These are phyloP conservation scores for Lithocarpus polystachyus DNA, from an alignment of 306 rosid genomes.

Conservation along the genomic window DNA sequence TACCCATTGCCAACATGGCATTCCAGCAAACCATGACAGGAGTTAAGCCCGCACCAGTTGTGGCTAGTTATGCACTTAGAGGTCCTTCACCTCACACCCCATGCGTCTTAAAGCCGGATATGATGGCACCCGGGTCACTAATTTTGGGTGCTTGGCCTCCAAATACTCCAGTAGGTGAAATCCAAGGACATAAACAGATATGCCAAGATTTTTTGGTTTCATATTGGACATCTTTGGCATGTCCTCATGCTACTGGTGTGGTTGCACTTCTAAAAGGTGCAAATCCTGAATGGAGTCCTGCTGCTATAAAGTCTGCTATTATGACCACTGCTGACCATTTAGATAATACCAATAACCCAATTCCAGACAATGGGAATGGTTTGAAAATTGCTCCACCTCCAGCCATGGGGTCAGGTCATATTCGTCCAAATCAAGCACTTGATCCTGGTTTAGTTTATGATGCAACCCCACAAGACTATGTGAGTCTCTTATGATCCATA, in stretches of 20 bases:
- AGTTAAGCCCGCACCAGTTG: constrained; percentile 44
- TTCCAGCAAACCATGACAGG: constrained; percentile 42
- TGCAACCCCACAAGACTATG: too few relatives aligned
- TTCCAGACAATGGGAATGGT: too few relatives aligned
- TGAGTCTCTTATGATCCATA: too few relatives aligned
- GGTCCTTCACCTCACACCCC: constrained; percentile 45
- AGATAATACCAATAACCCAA: constrained; percentile 7
- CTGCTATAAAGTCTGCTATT: constrained; percentile 33
- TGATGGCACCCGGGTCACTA: constrained; percentile 16
- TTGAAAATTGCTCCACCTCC: too few relatives aligned
- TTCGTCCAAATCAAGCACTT: too few relatives aligned
- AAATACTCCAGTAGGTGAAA: too few relatives aligned
- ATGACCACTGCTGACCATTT: constrained; percentile 28
- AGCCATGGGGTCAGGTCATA: too few relatives aligned
- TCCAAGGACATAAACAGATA: too few relatives aligned
- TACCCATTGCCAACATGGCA: constrained; percentile 24
- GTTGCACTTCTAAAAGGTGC: constrained; percentile 26
- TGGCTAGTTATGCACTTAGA: constrained; percentile 40
- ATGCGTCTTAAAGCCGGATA: constrained; percentile 28
- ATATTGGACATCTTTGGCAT: constrained; percentile 14
- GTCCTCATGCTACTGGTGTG: constrained; percentile 30
- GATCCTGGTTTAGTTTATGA: too few relatives aligned
- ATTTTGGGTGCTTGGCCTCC: too few relatives aligned
- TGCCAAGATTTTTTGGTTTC: too few relatives aligned
- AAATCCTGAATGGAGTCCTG: constrained; percentile 29